Percentiles rank a stretch among this genome's conserved stretches.
Conservation (phyloP, 495 filamentous ascomycete genomes). For the Penicillium malachiteum region DNA sequence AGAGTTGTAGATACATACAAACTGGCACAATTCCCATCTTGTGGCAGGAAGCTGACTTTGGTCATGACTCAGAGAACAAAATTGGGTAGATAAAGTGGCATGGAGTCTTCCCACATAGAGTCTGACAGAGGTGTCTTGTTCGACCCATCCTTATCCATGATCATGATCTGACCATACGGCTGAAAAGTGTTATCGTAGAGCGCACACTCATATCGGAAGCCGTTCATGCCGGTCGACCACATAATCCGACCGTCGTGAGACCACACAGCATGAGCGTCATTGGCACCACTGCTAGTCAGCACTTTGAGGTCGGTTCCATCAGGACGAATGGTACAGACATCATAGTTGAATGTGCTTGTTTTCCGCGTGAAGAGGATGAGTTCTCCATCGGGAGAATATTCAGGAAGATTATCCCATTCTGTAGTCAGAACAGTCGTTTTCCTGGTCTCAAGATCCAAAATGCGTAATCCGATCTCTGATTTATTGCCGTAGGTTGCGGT, state of each 20-base stretch:
- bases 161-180: conserved; percentile 35
- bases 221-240: conserved; percentile 33
- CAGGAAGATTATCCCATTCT: conserved; percentile 32
- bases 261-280: conserved; percentile 47
- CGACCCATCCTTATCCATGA: conserved; percentile 32
- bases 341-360: conserved; percentile 29
- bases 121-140: conserved; percentile 33
- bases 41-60: too few relatives aligned
- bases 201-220: conserved; percentile 32
- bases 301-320: conserved; percentile 35
- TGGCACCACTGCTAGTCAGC: conserved; percentile 34
- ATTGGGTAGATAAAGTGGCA: conserved; percentile 30
- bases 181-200: conserved; percentile 37
- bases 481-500: conserved; percentile 15
- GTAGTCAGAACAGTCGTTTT: conserved; percentile 25
- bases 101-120: conserved; percentile 36
- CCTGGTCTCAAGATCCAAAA: conserved; percentile 27
- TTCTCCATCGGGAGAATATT: conserved; percentile 31
- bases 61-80: not conserved
- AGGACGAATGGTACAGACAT: conserved; percentile 37
- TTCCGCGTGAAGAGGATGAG: conserved; percentile 34
- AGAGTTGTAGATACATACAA: too few relatives aligned
- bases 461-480: conserved; percentile 25
- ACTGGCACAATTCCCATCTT: too few relatives aligned
- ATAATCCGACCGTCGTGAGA: conserved; percentile 34